Conservation (phyloP, 805 yeast species). For the Metschnikowia gruessii region DNA sequence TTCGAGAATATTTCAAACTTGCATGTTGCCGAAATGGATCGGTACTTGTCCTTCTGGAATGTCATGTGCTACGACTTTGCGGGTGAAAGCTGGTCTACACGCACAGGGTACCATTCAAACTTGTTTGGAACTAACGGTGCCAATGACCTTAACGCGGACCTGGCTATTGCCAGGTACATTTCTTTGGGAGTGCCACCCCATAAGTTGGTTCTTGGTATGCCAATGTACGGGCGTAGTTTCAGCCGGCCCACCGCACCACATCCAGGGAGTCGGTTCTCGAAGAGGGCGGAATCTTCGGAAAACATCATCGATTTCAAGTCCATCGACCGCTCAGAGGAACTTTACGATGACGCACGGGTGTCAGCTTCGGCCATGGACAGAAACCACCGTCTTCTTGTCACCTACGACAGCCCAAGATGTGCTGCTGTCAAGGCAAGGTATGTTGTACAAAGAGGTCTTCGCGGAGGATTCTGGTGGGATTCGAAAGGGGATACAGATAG, state of each 20-base stretch:
- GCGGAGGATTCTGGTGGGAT: slow-evolving; percentile 97
- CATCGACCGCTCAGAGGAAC: slow-evolving; percentile 52
- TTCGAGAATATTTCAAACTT: slow-evolving; percentile 42
- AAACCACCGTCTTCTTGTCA: slow-evolving; percentile 6
- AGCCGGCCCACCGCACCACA: slow-evolving; percentile 33
- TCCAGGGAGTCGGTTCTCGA: slow-evolving; percentile 40
- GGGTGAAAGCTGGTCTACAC: slow-evolving; percentile 66
- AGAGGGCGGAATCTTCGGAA: slow-evolving; percentile 21
- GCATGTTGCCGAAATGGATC: slow-evolving; percentile 53
- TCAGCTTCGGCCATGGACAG: slow-evolving; percentile 37
- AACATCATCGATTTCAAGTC: slow-evolving; percentile 50
- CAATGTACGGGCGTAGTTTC: slow-evolving; percentile 65
- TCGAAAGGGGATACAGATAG: slow-evolving; percentile 65
- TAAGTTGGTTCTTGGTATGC: slow-evolving; percentile 80
- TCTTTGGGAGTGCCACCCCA: slow-evolving; percentile 39
- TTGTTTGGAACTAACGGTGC: slow-evolving; percentile 44
- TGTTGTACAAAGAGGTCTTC: slow-evolving; percentile 47
- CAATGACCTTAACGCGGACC: slow-evolving; percentile 45
- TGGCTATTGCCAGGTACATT: slow-evolving; percentile 46
- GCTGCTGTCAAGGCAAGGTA: slow-evolving; percentile 58
- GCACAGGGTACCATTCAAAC: slow-evolving; percentile 69
- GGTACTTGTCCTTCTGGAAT: slow-evolving; percentile 67
- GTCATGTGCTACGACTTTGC: slow-evolving; percentile 88
- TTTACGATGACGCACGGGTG: slow-evolving; percentile 47
- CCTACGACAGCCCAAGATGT: slow-evolving; percentile 64